Evolutionary conservation across 2,329 filamentous ascomycete genomes (phyloP), one percentile per base, ranked within the genome.

Genomic region (Epichloe baconii): DNA sequence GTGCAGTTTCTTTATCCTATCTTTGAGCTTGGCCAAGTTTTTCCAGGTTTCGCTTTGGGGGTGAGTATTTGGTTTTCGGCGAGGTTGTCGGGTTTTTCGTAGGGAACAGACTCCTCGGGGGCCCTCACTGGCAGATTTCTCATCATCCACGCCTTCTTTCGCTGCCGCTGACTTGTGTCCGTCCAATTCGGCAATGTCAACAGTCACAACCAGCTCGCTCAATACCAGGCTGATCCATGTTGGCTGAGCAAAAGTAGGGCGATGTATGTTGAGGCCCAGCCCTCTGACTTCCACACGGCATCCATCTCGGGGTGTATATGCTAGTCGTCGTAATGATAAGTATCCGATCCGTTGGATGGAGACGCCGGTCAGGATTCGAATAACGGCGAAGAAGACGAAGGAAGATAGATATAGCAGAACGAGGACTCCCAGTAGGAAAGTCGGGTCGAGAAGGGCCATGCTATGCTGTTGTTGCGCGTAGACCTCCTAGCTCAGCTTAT

Each of bases 281-380:
- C 90, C 88, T 48, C 93, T 83, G 52, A 98, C 83, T 66, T 95
- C 88, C 66, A 98, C 81, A 61, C 85, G 85, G 62, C 95, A 73
- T 59, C 93, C 93, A 78, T 95, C 88, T 67, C 79, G 83, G 31
- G 88, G 88, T 14, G 87, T 88, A 67, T 94, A 97, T 52, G 89
- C 85, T 55, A 98, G 85, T 59, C 91, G 85, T 57, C 91, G 85
- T 58, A 98, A 76, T 37, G 93, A 95, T 58, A 94, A 83, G 66
- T 94, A 95, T 56, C 93, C 93, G 59, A 98, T 80, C 59, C 93
- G 83, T 69, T 98, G 94, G 57, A 98, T 95, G 5, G 93, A 98
- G 52, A 98, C 76, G 55, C 93, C 93, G 37, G 91, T 97, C 55
- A 91, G 75, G 60, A 97, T 90, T 58, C 93, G 88, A 56, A 98